Conservation (phyloP, 306 rosid genomes). For the Echinosophora koreensis region DNA sequence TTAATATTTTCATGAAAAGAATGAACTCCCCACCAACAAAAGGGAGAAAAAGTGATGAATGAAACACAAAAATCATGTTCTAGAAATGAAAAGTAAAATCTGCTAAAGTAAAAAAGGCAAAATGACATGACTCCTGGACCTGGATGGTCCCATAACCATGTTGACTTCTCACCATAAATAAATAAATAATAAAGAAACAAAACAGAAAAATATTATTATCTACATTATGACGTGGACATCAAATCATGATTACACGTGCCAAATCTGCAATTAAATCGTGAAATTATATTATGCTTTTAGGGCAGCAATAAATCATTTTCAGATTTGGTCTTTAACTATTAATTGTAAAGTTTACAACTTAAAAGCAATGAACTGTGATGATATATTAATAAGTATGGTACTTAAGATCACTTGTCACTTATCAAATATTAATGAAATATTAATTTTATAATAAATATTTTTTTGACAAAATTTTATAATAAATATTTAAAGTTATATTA, state of each 20-base stretch:
- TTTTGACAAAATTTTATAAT: too few species aligned
- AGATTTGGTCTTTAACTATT: too few species aligned
- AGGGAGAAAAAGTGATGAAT: not conserved
- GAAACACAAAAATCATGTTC: slow-evolving; percentile 40
- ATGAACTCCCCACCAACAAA: slow-evolving; percentile 10
- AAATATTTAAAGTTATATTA: too few species aligned
- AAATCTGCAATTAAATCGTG: not conserved
- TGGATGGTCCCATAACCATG: slow-evolving; percentile 48
- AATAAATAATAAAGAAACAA: not conserved
- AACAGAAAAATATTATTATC: not conserved
- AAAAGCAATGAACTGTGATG: too few species aligned
- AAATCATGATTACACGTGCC: slow-evolving; percentile 40
- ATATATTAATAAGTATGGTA: too few species aligned
- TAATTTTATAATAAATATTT: too few species aligned
- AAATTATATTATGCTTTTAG: too few species aligned
- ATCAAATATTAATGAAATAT: too few species aligned
- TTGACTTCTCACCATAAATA: slow-evolving; percentile 58
- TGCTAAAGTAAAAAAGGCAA: slow-evolving; percentile 4
- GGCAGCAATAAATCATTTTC: too few species aligned
- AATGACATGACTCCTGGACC: slow-evolving; percentile 38
- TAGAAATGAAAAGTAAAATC: slow-evolving; percentile 29
- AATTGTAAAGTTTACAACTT: too few species aligned
- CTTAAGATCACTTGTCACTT: too few species aligned
- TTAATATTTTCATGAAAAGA: slow-evolving; percentile 35
- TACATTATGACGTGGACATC: slow-evolving; percentile 32